A percentile compares a stretch with the other conserved stretches of the same genome.
Conservation (phyloP, 495 filamentous ascomycete genomes). For the Thozetella sp. region DNA sequence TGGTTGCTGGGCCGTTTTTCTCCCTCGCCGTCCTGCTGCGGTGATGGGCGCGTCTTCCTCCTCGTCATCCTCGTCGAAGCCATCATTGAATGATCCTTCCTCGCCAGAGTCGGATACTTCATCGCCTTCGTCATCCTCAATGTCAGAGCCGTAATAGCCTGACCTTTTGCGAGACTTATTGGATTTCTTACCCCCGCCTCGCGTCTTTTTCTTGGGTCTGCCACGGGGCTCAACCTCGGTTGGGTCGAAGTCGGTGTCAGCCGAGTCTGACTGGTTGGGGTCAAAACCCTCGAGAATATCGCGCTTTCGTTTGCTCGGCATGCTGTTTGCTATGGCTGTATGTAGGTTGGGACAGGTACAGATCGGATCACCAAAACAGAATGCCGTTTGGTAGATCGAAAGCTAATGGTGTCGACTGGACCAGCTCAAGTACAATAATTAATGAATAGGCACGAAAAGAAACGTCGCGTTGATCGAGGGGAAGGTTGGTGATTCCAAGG, state of each 20-base stretch:
- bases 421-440: too few species aligned
- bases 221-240: conserved; percentile 42
- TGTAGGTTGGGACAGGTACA: too few species aligned
- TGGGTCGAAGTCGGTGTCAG: conserved; percentile 77
- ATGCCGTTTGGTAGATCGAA: too few species aligned
- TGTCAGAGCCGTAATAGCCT: conserved; percentile 60
- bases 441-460: too few species aligned
- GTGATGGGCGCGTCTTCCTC: conserved; percentile 60
- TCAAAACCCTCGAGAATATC: conserved; percentile 67
- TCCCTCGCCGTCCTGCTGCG: conserved; percentile 69
- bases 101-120: conserved; percentile 53
- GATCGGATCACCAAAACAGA: too few species aligned
- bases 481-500: not conserved
- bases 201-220: conserved; percentile 37
- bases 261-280: conserved; percentile 81
- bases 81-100: conserved; percentile 62
- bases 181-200: conserved; percentile 32
- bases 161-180: conserved; percentile 32
- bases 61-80: conserved; percentile 61
- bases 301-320: conserved; percentile 67
- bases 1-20: conserved; percentile 57
- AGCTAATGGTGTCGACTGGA: too few species aligned
- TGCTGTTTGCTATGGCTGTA: conserved; percentile 15
- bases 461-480: not conserved
- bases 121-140: conserved; percentile 72